These are phyloP conservation scores for Neurospora intermedia DNA, from an alignment of 495 filamentous ascomycete species.

Conservation along the genomic window DNA sequence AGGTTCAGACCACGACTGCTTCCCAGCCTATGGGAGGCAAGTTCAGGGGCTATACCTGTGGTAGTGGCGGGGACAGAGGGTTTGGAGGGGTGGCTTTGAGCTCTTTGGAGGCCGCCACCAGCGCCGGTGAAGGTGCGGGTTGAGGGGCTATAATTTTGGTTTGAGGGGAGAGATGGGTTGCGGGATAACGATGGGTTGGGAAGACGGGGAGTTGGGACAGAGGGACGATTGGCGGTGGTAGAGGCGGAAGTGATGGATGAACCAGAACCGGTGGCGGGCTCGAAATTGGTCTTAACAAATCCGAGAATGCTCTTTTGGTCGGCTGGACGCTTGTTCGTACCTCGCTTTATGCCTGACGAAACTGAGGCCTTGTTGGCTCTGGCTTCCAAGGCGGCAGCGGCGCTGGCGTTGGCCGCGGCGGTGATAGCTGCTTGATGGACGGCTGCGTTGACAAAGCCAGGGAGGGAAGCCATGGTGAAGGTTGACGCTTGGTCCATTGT, in stretches of 20 bases:
- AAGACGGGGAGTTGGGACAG: background rate
- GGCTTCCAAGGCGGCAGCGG: conserved; percentile 9
- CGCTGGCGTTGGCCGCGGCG: conserved; percentile 15
- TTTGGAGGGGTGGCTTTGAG: conserved; percentile 2
- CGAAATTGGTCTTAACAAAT: conserved; percentile 15
- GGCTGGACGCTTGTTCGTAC: conserved; percentile 23
- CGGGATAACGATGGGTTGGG: background rate
- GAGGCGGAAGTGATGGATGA: background rate
- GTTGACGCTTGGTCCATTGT: conserved; percentile 34
- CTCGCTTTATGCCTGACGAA: conserved; percentile 7
- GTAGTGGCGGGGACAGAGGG: background rate
- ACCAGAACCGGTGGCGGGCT: background rate
- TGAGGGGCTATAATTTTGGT: background rate
- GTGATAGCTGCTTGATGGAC: conserved; percentile 29
- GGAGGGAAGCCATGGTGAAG: conserved; percentile 30
- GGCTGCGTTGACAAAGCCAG: conserved; percentile 34
- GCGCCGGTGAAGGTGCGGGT: background rate
- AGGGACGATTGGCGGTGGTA: background rate
- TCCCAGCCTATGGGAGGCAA: conserved; percentile 29
- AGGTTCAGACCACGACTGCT: conserved; percentile 8
- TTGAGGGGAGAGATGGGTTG: background rate
- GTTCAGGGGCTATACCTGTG: conserved; percentile 21
- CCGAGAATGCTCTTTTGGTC: conserved; percentile 33
- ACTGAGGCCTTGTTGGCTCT: conserved; percentile 5
- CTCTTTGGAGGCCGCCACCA: background rate